Evolutionary conservation across 1,284 basidiomycete species (phyloP).

Genomic region (Neonothopanus nambi): DNA sequence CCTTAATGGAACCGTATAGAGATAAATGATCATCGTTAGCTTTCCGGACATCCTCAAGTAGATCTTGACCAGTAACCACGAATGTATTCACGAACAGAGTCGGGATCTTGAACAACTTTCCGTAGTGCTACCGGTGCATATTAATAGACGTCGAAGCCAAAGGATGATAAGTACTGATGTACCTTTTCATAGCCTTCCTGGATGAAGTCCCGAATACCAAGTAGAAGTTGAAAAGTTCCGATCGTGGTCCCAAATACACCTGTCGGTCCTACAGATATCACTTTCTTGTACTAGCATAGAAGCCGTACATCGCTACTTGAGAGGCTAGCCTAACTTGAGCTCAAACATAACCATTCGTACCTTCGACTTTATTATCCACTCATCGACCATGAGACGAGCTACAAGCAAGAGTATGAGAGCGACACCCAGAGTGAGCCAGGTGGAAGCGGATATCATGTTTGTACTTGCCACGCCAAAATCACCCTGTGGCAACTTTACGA

Average conservation of each 20-base stretch:
- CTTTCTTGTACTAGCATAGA: background rate
- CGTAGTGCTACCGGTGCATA: conserved; percentile 24
- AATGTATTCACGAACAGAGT: conserved; percentile 32
- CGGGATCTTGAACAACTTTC: conserved; percentile 36
- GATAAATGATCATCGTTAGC: conserved; percentile 36
- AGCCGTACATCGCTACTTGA: background rate
- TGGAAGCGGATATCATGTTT: background rate
- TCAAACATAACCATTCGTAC: background rate
- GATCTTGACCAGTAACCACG: conserved; percentile 28
- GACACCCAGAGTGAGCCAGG: background rate
- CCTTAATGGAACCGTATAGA: conserved; percentile 20
- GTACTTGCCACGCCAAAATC: too few species aligned
- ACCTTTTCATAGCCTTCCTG: conserved; percentile 32
- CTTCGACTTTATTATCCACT: background rate
- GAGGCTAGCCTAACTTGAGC: too few species aligned
- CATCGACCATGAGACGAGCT: background rate
- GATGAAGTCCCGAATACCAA: conserved; percentile 21
- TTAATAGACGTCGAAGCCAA: background rate
- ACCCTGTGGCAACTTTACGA: too few species aligned
- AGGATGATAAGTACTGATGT: background rate
- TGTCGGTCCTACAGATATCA: conserved; percentile 18
- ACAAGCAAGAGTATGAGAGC: background rate
- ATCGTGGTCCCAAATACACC: conserved; percentile 23
- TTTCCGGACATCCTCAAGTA: conserved; percentile 36
- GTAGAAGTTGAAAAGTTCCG: conserved; percentile 20